phyloP scores from a whole-genome alignment of 192 early-diverging fungal genomes.

The Glomus cerebriforme region DNA sequence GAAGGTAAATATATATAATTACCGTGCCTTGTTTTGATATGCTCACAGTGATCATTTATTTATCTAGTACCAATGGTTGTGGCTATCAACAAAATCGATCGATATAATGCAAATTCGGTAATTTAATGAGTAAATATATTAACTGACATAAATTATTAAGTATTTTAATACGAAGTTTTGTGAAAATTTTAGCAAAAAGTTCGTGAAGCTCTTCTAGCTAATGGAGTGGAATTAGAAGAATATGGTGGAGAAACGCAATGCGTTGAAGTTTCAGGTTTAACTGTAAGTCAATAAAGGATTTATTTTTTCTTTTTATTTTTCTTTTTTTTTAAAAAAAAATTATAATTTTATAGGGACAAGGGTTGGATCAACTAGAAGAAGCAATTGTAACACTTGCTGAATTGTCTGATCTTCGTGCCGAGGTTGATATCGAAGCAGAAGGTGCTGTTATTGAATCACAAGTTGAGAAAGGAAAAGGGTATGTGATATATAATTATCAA shows the following conservation, averaged over 20 bases:
- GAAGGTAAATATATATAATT: slow-evolving; percentile 35
- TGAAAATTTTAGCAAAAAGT: slow-evolving; percentile 35
- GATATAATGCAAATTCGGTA: slow-evolving; percentile 70
- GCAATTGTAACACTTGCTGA: slow-evolving; percentile 85
- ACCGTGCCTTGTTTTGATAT: background rate
- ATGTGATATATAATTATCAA: background rate
- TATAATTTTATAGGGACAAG: slow-evolving; percentile 55
- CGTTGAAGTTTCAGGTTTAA: slow-evolving; percentile 89
- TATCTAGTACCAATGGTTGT: slow-evolving; percentile 83
- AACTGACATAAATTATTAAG: background rate
- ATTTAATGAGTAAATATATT: slow-evolving; percentile 42
- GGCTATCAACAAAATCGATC: slow-evolving; percentile 98
- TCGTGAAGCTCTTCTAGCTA: slow-evolving; percentile 63
- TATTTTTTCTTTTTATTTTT: background rate
- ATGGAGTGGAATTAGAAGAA: slow-evolving; percentile 88
- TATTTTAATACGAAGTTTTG: background rate
- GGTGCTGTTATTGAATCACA: slow-evolving; percentile 88
- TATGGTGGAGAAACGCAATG: slow-evolving; percentile 91
- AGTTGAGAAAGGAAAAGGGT: slow-evolving; percentile 77
- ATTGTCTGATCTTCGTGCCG: slow-evolving; percentile 84
- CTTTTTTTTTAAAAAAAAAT: background rate
- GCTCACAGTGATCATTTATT: background rate
- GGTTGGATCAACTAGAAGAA: slow-evolving; percentile 87
- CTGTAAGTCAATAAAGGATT: slow-evolving; percentile 38
- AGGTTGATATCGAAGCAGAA: slow-evolving; percentile 74